phyloP scores from a whole-genome alignment of 2,329 filamentous ascomycete species.

The Sarocladium brachiariae region DNA sequence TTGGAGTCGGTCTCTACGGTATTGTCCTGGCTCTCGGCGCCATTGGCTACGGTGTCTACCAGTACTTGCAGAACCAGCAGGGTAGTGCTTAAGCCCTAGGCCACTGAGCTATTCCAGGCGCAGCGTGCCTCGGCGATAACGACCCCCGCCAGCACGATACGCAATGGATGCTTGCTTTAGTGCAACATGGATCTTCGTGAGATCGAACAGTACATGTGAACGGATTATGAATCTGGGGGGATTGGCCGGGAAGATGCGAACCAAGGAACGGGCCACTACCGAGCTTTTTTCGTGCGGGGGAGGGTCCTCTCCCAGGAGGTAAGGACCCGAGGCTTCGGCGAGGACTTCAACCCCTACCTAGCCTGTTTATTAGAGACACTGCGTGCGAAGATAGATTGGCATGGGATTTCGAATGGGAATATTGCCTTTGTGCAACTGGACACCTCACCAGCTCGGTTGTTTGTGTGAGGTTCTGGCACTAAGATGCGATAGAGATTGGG shows the following conservation, averaged over 20 bases:
- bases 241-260: background rate
- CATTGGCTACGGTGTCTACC: constrained; percentile 73
- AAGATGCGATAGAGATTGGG: background rate
- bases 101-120: background rate
- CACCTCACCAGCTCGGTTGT: background rate
- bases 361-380: background rate
- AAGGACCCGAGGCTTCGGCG: background rate
- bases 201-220: background rate
- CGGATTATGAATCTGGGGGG: background rate
- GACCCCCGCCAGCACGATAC: background rate
- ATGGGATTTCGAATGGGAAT: background rate
- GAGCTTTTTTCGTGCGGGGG: background rate
- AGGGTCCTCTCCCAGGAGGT: background rate
- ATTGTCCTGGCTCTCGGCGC: constrained; percentile 71
- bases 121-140: background rate
- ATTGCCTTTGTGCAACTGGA: background rate
- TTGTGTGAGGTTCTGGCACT: background rate
- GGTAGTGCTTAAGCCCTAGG: background rate
- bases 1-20: constrained; percentile 77
- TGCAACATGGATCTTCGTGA: background rate
- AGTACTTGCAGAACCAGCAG: constrained; percentile 65
- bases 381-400: background rate
- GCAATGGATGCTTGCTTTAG: background rate
- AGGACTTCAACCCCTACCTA: constrained; percentile 2
- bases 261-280: background rate